phyloP scores from a whole-genome alignment of 1,284 basidiomycete species.

The Veloboletus limbatus region DNA sequence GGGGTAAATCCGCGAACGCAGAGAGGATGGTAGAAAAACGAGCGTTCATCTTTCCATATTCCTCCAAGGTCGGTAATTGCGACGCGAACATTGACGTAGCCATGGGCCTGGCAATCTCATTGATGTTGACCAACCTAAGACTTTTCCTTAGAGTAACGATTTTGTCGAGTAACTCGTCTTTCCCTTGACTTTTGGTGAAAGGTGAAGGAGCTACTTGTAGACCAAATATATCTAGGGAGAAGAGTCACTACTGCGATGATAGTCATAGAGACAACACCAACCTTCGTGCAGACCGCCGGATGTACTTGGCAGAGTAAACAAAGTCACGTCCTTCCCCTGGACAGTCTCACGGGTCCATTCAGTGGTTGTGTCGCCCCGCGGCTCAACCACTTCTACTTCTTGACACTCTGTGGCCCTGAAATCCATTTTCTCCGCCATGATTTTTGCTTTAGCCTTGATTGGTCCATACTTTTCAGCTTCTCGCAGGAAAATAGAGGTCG shows the following conservation, averaged over 20 bases:
- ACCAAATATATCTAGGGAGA: conserved; percentile 55
- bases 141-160: conserved; percentile 51
- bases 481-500: conserved; percentile 11
- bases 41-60: conserved; percentile 42
- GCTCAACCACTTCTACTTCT: conserved; percentile 18
- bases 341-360: background rate
- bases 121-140: conserved; percentile 60
- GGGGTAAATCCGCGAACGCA: conserved; percentile 49
- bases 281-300: conserved; percentile 23
- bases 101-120: conserved; percentile 48
- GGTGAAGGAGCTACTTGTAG: conserved; percentile 38
- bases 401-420: background rate
- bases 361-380: conserved; percentile 2
- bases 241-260: conserved; percentile 3
- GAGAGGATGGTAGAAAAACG: conserved; percentile 46
- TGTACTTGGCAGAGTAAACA: background rate
- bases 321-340: background rate
- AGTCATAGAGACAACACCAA: conserved; percentile 13
- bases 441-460: conserved; percentile 28
- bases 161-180: conserved; percentile 39
- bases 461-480: conserved; percentile 31
- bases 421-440: conserved; percentile 26
- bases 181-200: conserved; percentile 34
- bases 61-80: conserved; percentile 51
- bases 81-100: conserved; percentile 36